Conservation (phyloP, 2,329 filamentous ascomycete genomes). For the Colletotrichum navitas region DNA sequence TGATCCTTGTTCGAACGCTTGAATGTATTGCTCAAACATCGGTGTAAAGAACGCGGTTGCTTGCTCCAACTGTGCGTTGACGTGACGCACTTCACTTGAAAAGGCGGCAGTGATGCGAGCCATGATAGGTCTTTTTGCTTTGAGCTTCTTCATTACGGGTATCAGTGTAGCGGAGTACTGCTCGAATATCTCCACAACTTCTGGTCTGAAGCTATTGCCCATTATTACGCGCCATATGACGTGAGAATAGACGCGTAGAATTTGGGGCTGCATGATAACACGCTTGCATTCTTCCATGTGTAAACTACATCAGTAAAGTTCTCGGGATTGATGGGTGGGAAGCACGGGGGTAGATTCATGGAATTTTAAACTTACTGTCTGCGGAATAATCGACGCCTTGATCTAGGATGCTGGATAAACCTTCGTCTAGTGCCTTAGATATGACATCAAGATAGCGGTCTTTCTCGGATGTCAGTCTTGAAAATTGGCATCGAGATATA, state of each 20-base stretch:
- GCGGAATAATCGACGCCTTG: slow-evolving; percentile 1
- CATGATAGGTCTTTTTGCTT: slow-evolving; percentile 31
- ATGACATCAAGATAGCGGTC: slow-evolving; percentile 33
- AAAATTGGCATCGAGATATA: fast-evolving
- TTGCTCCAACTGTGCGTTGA: slow-evolving; percentile 23
- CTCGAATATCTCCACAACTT: slow-evolving; percentile 28
- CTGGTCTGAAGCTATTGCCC: slow-evolving; percentile 14
- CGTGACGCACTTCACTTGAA: slow-evolving; percentile 26
- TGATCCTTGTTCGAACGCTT: slow-evolving; percentile 12
- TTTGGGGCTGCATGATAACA: slow-evolving; percentile 35
- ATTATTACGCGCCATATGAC: slow-evolving; percentile 35
- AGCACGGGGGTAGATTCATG: not conserved
- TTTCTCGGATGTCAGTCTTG: not conserved
- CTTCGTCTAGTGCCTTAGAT: slow-evolving; percentile 29
- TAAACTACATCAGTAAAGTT: not conserved
- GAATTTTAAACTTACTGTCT: not conserved
- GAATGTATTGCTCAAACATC: slow-evolving; percentile 12
- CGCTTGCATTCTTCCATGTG: not conserved
- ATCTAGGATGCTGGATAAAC: slow-evolving; percentile 7
- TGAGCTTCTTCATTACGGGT: slow-evolving; percentile 32
- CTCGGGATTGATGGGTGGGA: too few relatives aligned
- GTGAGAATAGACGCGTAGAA: slow-evolving; percentile 33
- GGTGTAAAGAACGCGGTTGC: slow-evolving; percentile 23
- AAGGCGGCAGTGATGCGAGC: slow-evolving; percentile 34
- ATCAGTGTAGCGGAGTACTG: slow-evolving; percentile 32